A percentile compares a stretch with the other conserved stretches of the same genome.
Evolutionary conservation across 2,329 filamentous ascomycete species (phyloP).

Genomic region (Botryotinia globosa): DNA sequence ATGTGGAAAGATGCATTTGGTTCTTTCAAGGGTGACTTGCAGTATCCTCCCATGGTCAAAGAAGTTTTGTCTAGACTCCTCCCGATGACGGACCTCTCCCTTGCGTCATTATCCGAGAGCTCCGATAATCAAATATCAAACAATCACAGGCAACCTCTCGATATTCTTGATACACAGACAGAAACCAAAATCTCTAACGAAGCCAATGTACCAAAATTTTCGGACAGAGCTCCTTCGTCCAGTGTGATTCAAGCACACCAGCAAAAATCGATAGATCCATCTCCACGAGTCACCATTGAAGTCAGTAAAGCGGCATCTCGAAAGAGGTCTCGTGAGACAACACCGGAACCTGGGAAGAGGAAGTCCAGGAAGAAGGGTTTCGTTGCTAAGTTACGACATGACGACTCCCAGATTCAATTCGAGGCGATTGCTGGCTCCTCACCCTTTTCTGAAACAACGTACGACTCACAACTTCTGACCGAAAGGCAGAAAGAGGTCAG

Average conservation of each 20-base stretch:
- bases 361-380: conserved; percentile 38
- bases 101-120: conserved; percentile 47
- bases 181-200: conserved; percentile 20
- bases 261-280: conserved; percentile 18
- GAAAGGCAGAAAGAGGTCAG: conserved; percentile 76
- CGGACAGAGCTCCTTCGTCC: conserved; percentile 4
- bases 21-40: conserved; percentile 49
- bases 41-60: conserved; percentile 65
- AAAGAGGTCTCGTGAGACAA: conserved; percentile 32
- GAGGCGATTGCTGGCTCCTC: conserved; percentile 66
- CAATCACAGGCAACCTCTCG: conserved; percentile 25
- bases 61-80: conserved; percentile 59
- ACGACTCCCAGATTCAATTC: conserved; percentile 81
- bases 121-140: conserved; percentile 37
- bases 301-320: conserved; percentile 12
- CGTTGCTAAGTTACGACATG: conserved; percentile 63
- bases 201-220: conserved; percentile 3
- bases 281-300: conserved; percentile 31
- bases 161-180: conserved; percentile 44
- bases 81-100: conserved; percentile 49
- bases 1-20: conserved; percentile 73
- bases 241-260: neutral
- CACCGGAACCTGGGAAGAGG: conserved; percentile 39
- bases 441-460: conserved; percentile 45
- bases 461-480: conserved; percentile 72